A percentile compares a stretch with the other conserved stretches of the same genome.
phyloP scores from a whole-genome alignment of 768 basidiomycete genomes.

The Crucibulum laeve region DNA sequence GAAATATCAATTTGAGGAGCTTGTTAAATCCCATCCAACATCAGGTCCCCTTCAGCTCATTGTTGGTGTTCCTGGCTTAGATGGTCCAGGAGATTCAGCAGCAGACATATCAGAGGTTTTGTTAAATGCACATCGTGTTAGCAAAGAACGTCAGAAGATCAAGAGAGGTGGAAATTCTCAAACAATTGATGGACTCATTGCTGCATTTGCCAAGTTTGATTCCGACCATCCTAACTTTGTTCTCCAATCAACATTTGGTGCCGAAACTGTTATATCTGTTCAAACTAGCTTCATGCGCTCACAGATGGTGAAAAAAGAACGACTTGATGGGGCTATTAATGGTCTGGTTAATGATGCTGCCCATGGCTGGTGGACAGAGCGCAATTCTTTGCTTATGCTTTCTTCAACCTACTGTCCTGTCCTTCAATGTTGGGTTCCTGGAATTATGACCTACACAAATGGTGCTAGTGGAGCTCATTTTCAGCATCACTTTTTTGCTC shows the following conservation, averaged over 20 bases:
- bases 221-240: not conserved
- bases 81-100: constrained; percentile 13
- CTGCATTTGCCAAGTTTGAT: constrained; percentile 4
- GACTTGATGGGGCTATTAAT: constrained; percentile 5
- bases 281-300: constrained; percentile 4
- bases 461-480: not conserved
- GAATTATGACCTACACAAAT: not conserved
- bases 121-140: constrained; percentile 10
- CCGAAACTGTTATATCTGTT: constrained; percentile 3
- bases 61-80: constrained; percentile 11
- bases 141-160: constrained; percentile 11
- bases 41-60: constrained; percentile 11
- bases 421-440: not conserved
- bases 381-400: not conserved
- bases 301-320: constrained; percentile 2
- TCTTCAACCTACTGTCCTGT: not conserved
- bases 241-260: not conserved
- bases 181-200: constrained; percentile 5
- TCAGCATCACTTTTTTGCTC: not conserved
- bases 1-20: constrained; percentile 1
- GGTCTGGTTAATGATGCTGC: constrained; percentile 6
- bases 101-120: constrained; percentile 10
- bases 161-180: not conserved
- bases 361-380: constrained; percentile 1
- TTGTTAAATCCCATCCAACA: constrained; percentile 10